phyloP scores from a whole-genome alignment of 257 asterid genomes.

The Cruciata laevipes region DNA sequence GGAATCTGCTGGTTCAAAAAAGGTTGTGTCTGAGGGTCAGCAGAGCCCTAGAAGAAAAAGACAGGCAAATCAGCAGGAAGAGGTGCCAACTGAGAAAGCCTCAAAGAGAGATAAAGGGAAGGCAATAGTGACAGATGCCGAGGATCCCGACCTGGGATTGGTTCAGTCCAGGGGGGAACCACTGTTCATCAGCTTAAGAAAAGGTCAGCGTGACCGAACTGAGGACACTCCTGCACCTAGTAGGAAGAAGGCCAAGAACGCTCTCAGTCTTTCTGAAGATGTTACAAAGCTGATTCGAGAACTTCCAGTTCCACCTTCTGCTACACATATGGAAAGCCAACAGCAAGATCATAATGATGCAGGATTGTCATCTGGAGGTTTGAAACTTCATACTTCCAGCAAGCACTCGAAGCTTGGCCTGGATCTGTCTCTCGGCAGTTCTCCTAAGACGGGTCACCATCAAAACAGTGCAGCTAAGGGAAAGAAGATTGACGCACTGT shows the following conservation, averaged over 20 bases:
- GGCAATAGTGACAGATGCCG: constrained; percentile 23
- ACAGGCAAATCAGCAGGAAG: constrained; percentile 33
- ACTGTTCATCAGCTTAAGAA: constrained; percentile 15
- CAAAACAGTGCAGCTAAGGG: constrained; percentile 12
- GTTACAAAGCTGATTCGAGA: constrained; percentile 10
- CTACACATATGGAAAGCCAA: background rate
- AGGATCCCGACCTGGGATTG: constrained; percentile 30
- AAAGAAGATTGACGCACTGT: background rate
- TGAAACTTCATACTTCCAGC: constrained; percentile 8
- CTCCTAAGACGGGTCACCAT: constrained; percentile 21
- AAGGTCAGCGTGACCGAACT: constrained; percentile 26
- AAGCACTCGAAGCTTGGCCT: constrained; percentile 25
- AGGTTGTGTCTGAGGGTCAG: constrained; percentile 20
- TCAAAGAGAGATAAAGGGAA: constrained; percentile 21
- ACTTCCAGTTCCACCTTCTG: constrained; percentile 2
- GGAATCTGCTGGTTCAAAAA: constrained; percentile 31
- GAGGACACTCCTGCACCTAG: constrained; percentile 20
- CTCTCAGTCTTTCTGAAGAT: constrained; percentile 3
- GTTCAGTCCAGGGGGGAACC: constrained; percentile 23
- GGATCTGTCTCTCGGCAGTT: constrained; percentile 59
- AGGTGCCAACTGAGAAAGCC: constrained; percentile 24
- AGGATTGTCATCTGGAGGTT: background rate
- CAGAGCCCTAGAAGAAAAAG: constrained; percentile 44
- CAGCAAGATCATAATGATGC: constrained; percentile 9
- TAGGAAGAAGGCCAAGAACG: constrained; percentile 23